Base-by-base conservation (phyloP, 2,329 filamentous ascomycete species). In the Fusarium lyarnte region DNA sequence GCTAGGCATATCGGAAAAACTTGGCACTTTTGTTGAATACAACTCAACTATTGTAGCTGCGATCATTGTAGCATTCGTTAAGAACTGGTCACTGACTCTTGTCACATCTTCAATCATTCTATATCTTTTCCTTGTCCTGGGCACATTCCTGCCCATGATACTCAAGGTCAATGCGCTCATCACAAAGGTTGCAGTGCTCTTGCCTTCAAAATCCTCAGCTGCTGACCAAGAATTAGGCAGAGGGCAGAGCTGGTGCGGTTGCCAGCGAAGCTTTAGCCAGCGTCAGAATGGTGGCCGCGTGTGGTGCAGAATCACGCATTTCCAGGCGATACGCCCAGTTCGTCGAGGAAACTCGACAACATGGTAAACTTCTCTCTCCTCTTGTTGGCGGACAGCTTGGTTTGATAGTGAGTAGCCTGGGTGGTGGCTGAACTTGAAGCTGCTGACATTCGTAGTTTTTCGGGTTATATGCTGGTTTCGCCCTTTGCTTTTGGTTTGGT, bases 401-500 rank as follows among this genome's bases (percentile, higher is more conserved):
- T 5, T 80, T 87, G 3, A 78, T 90, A 21, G 82, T 84, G 68
- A 63, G 64, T 63, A 23, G 3, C n/a, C 16, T 36, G 12, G 14
- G 19, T 29, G 23, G 9, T 11, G 35, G 9, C 14, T 29, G 36
- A 9, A 11, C 36, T 47, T 51, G 8, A 19, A 36, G 8, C 17
- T 35, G 9, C 23, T 43, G 33, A 79, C 36, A 38, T 6, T 12
- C 10, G 5, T 41, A 85, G 81, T 90, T 89, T 79, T 89, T 90
- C 57, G 84, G 84, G 6, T 78, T 87, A 1, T 88, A 86, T 62
- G 78, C 81, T 6, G 83, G 86, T 0, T 90, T 91, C 69, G 87
- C 85, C 3, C 82, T 91, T 27, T 83, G 86, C 12, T 92, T 92
- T 69, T 92, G 89, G 89, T 91, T 87, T 71, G 90, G 90, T 7